Conservation (phyloP, 2,329 filamentous ascomycete genomes). For the Penicillium sp. region DNA sequence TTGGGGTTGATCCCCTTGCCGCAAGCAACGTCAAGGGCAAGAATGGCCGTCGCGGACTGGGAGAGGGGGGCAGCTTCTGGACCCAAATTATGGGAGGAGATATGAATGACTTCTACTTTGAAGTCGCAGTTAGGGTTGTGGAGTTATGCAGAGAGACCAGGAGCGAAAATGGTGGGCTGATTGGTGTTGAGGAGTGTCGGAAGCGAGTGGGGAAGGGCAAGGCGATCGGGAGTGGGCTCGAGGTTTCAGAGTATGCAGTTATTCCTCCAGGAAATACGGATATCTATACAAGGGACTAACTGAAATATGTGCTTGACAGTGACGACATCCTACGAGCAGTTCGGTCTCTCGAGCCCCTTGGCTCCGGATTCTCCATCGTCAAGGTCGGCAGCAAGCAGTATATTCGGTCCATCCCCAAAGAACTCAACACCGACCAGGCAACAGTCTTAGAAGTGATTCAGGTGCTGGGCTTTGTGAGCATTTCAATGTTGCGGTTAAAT, state of each 20-base stretch:
- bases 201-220: slow-evolving; percentile 64
- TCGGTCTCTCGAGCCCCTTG: slow-evolving; percentile 74
- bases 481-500: slow-evolving; percentile 81
- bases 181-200: slow-evolving; percentile 71
- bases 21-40: slow-evolving; percentile 49
- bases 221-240: slow-evolving; percentile 64
- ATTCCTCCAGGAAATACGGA: slow-evolving; percentile 1
- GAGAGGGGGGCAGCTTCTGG: slow-evolving; percentile 64
- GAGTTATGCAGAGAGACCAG: slow-evolving; percentile 82
- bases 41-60: slow-evolving; percentile 38
- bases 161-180: slow-evolving; percentile 83
- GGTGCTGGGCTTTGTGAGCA: slow-evolving; percentile 77
- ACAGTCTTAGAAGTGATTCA: slow-evolving; percentile 86
- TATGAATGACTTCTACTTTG: slow-evolving; percentile 98
- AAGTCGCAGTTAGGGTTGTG: slow-evolving; percentile 88
- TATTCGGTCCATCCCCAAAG: slow-evolving; percentile 86
- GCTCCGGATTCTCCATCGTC: slow-evolving; percentile 76
- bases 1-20: slow-evolving; percentile 91
- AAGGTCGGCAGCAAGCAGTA: slow-evolving; percentile 75
- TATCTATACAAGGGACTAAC: neutral
- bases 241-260: slow-evolving; percentile 62
- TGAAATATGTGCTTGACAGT: slow-evolving; percentile 29
- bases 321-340: slow-evolving; percentile 89
- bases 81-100: slow-evolving; percentile 80
- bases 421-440: slow-evolving; percentile 88